Base-by-base conservation (phyloP, 768 basidiomycete genomes). In the Sporobolomyces roseus region DNA sequence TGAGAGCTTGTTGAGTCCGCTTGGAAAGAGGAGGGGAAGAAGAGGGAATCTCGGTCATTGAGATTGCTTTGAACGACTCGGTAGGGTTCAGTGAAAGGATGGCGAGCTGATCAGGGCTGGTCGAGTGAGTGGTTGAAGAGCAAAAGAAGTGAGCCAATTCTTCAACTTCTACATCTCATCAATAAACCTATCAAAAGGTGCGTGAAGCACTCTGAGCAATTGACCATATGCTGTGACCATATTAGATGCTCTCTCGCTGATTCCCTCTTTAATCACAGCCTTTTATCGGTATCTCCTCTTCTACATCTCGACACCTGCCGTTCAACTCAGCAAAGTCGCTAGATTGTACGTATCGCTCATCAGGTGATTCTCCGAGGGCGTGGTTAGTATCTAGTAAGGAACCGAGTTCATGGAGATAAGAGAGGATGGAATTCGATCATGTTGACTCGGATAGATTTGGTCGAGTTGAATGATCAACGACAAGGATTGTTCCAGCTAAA, bases 371-470 rank as follows among this genome's bases (percentile, higher is more conserved):
- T 46, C 7, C n/a, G 21, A 6, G 6, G 45, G 45, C 21, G 6
- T 13, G 13, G 10, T 14, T 10, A 13, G 23, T 21, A 23, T 14
- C 45, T 13, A 7, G 45, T 21, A 21, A 23, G 10, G 6, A 14
- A 21, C 45, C 45, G 21, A 46, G 13, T 7, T 23, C 21, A 13
- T 23, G 45, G 14, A 9, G 38, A 41, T 9, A 46, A 46, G 45
- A 13, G 45, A 6, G 14, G 21, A 41, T 9, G 45, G 23, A 21
- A 13, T 46, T 13, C 6, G 49, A 12, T 12, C 8, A 58, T 58
- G 56, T 58, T 58, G 56, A 58, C 56, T 58, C 56, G 30, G 32
- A 19, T n/a, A n/a, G n/a, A n/a, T n/a, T n/a, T n/a, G n/a, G n/a
- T n/a, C n/a, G n/a, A n/a, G n/a, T n/a, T n/a, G n/a, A n/a, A n/a